Evolutionary conservation across 768 basidiomycete genomes (phyloP).

Genomic region (Sporobolomyces phaffii): DNA sequence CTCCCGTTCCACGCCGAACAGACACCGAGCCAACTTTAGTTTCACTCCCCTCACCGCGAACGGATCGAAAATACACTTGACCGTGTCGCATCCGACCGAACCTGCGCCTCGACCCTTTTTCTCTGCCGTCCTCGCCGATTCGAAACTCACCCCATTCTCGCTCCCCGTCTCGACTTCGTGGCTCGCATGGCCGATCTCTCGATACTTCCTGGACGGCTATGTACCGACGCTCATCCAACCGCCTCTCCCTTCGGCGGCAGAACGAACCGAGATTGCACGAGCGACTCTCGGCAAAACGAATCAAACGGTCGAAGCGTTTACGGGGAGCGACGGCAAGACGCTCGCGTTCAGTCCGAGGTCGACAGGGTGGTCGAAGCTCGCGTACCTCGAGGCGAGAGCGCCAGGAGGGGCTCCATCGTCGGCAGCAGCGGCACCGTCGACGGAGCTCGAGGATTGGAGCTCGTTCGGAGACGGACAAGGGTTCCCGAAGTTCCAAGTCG

Average conservation of each 20-base stretch:
- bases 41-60: not conserved
- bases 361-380: not conserved
- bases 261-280: not conserved
- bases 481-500: constrained; percentile 9
- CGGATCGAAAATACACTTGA: not conserved
- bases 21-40: constrained; percentile 20
- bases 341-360: constrained; percentile 4
- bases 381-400: not conserved
- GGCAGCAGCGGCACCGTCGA: no score
- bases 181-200: constrained; percentile 4
- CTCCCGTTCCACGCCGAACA: not conserved
- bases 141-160: constrained; percentile 15
- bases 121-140: constrained; percentile 18
- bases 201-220: constrained; percentile 5
- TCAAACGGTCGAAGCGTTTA: not conserved
- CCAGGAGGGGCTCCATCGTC: not conserved
- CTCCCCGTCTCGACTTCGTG: constrained; percentile 16
- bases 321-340: constrained; percentile 2
- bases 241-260: not conserved
- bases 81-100: constrained; percentile 3
- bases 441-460: not conserved
- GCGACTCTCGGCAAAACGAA: not conserved
- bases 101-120: constrained; percentile 18
- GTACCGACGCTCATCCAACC: constrained; percentile 7
- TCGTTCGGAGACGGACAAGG: constrained; percentile 11